These are phyloP conservation scores for Phytophthora colocasiae DNA, from an alignment of 352 stramenopile species.

Conservation along the genomic window DNA sequence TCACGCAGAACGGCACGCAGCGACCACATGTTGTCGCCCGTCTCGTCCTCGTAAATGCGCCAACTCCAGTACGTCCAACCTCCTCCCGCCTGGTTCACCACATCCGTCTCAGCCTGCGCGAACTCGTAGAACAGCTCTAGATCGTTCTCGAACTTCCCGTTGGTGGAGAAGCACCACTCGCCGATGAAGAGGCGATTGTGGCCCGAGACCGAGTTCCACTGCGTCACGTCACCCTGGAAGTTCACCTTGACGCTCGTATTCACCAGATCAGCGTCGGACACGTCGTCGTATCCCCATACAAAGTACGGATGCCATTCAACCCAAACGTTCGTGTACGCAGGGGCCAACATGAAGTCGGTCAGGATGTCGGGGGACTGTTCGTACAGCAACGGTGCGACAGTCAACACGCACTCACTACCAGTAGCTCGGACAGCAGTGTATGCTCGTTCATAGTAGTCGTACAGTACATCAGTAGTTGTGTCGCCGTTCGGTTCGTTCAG, in stretches of 20 bases:
- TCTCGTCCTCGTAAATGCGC: conserved; percentile 73
- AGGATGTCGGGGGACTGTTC: conserved; percentile 56
- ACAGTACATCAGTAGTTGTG: conserved; percentile 57
- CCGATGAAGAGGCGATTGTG: conserved; percentile 65
- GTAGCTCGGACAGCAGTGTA: conserved; percentile 65
- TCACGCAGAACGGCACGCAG: conserved; percentile 65
- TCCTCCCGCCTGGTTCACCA: conserved; percentile 58
- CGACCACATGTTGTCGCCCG: conserved; percentile 67
- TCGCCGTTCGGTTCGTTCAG: conserved; percentile 70
- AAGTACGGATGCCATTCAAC: conserved; percentile 89
- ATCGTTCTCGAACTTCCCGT: conserved; percentile 63
- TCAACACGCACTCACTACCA: conserved; percentile 73
- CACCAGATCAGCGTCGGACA: conserved; percentile 58
- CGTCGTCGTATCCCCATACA: conserved; percentile 78
- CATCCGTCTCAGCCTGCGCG: conserved; percentile 50
- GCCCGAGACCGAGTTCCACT: conserved; percentile 47
- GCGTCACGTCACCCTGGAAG: conserved; percentile 41
- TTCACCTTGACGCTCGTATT: conserved; percentile 52
- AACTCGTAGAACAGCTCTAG: conserved; percentile 58
- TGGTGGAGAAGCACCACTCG: conserved; percentile 69
- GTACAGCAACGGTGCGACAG: conserved; percentile 57
- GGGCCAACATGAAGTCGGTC: conserved; percentile 58
- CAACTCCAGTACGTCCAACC: conserved; percentile 84
- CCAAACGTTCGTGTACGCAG: conserved; percentile 74
- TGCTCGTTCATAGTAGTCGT: conserved; percentile 78